These are phyloP conservation scores for Mortierella sp. DNA, from an alignment of 371 early-diverging fungal genomes.

Conservation along the genomic window DNA sequence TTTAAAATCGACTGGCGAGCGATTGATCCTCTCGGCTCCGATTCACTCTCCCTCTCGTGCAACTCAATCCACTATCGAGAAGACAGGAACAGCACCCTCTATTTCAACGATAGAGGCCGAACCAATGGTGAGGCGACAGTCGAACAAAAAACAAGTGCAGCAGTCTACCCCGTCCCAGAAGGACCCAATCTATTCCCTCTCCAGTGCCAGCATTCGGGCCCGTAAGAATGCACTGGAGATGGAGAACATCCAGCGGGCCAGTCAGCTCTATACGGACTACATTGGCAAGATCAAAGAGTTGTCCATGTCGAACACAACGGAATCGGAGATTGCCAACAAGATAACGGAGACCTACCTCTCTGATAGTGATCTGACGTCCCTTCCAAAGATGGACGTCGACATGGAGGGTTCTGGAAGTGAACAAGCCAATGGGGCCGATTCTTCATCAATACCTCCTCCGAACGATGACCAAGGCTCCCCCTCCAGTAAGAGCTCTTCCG, in stretches of 20 bases:
- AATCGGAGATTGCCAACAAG: constrained; percentile 5
- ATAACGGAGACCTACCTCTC: constrained; percentile 9
- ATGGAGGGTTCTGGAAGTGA: background rate
- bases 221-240: constrained; percentile 51
- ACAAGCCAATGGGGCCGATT: background rate
- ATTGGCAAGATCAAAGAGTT: constrained; percentile 40
- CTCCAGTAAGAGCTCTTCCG: background rate
- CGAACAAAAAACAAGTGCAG: constrained; percentile 22
- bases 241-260: constrained; percentile 51
- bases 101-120: background rate
- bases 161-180: constrained; percentile 11
- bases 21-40: constrained; percentile 3
- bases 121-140: constrained; percentile 1
- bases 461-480: background rate
- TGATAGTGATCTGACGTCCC: constrained; percentile 9
- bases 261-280: constrained; percentile 34
- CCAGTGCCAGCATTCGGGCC: constrained; percentile 50
- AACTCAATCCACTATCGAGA: background rate
- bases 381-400: constrained; percentile 25
- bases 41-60: background rate
- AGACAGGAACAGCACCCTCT: background rate
- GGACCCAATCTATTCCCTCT: constrained; percentile 43
- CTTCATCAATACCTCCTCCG: background rate
- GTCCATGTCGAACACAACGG: background rate
- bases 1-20: constrained; percentile 9